Percentiles rank a stretch among this genome's conserved stretches.
Evolutionary conservation across 2,329 filamentous ascomycete species (phyloP).

Genomic region (Westerdykella ornata): DNA sequence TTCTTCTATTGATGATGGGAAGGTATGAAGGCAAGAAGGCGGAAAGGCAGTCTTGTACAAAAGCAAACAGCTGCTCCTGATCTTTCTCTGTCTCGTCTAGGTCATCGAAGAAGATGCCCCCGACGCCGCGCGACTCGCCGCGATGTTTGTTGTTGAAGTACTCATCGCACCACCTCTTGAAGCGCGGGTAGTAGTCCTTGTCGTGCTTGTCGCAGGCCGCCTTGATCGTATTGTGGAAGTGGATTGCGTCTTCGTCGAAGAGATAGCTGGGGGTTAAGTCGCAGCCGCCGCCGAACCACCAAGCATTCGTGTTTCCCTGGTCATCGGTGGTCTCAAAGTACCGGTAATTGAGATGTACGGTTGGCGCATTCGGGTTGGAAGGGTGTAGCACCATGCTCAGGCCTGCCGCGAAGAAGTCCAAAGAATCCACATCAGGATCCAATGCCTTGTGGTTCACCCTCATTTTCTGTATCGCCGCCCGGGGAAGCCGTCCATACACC

Average conservation of each 20-base stretch:
- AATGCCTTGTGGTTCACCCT: constrained; percentile 89
- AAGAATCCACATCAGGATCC: constrained; percentile 66
- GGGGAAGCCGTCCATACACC: constrained; percentile 85
- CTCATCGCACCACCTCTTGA: constrained; percentile 98
- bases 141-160: constrained; percentile 96
- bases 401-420: constrained; percentile 93
- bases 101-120: constrained; percentile 98
- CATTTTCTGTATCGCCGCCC: constrained; percentile 76
- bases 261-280: constrained; percentile 91
- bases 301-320: constrained; percentile 73
- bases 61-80: constrained; percentile 82
- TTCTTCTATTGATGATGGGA: constrained; percentile 79
- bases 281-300: constrained; percentile 97
- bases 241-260: constrained; percentile 93
- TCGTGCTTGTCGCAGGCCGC: constrained; percentile 90
- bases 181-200: constrained; percentile 81
- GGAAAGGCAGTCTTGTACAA: constrained; percentile 75
- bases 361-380: constrained; percentile 91
- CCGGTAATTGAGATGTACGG: constrained; percentile 95
- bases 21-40: constrained; percentile 88
- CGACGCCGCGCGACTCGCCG: constrained; percentile 76
- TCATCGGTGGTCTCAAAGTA: constrained; percentile 95
- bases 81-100: constrained; percentile 81
- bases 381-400: constrained; percentile 91
- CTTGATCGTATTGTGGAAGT: constrained; percentile 93